Base-by-base conservation (phyloP, 306 rosid species). In the Dryas octopetala region DNA sequence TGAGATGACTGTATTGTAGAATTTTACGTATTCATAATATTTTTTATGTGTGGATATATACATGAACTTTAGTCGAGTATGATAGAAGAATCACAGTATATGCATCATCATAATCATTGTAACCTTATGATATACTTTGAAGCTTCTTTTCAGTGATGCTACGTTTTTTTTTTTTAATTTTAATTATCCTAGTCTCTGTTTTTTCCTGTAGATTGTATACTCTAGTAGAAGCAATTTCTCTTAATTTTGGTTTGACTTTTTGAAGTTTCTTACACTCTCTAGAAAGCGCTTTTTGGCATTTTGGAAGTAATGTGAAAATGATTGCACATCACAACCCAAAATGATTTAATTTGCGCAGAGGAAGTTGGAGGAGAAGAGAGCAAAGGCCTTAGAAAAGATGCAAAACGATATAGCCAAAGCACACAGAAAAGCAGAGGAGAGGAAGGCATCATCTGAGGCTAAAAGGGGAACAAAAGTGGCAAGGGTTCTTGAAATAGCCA, bases 401-500 rank as follows among this genome's bases (percentile, higher is more conserved):
- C 87, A 95, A 70, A 95, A 95, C 66, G 80, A 86, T 12, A 78
- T 92, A 19, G 99, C 99, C 52, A 95, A 89, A 84, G 96, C 97
- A 48, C 86, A 41, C 26, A 86, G 97, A 80, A 90, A 92, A 82
- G 87, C 97, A 54, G 99, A 90, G 85, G 99, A 95, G 76, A 95
- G 79, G 68, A 95, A 82, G 73, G 99, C 99, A 38, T 92, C 99
- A 40, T 91, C 97, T 0, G 97, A 92, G 85, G 93, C 90, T 50
- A 90, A 88, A 82, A 92, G 97, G 16, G 99, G 97, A 77, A 92
- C 97, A 4, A 92, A 95, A 84, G 93, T 84, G 64, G 96, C 99
- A 0, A 85, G 87, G 73, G 76, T 95, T 83, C 74, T 92, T 47
- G 97, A 95, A 79, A 78, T 92, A 55, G 86, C 93, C 78, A 82